phyloP scores from a whole-genome alignment of 2,329 filamentous ascomycete genomes.

The Calonectria leucothoes region DNA sequence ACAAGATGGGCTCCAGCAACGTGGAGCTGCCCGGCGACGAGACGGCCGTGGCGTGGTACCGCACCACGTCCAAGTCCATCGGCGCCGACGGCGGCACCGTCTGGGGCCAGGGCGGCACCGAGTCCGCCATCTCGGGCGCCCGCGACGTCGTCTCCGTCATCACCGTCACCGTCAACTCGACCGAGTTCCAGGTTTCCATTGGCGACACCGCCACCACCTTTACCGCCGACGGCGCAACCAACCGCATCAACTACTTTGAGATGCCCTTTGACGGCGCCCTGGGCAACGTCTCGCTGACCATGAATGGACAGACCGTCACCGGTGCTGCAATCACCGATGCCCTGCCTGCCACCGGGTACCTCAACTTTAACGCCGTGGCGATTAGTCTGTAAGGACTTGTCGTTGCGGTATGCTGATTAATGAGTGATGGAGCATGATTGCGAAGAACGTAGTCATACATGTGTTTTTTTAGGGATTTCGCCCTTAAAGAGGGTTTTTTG shows the following conservation, averaged over 20 bases:
- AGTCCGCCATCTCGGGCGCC: conserved; percentile 35
- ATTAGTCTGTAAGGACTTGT: conserved; percentile 25
- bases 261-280: conserved; percentile 31
- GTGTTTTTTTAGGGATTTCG: neutral
- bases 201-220: conserved; percentile 38
- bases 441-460: neutral
- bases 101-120: conserved; percentile 40
- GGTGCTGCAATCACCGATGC: conserved; percentile 30
- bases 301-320: conserved; percentile 28
- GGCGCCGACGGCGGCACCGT: conserved; percentile 48
- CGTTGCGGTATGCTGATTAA: neutral
- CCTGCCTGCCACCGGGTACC: conserved; percentile 30
- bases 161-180: conserved; percentile 41
- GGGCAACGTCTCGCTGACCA: conserved; percentile 31
- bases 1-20: conserved; percentile 54
- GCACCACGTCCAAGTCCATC: conserved; percentile 38
- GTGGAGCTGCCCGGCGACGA: conserved; percentile 42
- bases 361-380: conserved; percentile 39
- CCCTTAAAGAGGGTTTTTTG: neutral
- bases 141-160: conserved; percentile 50
- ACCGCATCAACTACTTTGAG: conserved; percentile 36
- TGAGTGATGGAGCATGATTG: neutral
- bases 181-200: conserved; percentile 44
- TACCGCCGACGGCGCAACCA: conserved; percentile 25
- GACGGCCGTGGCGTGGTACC: conserved; percentile 48